A percentile compares a stretch with the other conserved stretches of the same genome.
phyloP scores from a whole-genome alignment of 2,329 filamentous ascomycete species.

The Fusarium sp. region DNA sequence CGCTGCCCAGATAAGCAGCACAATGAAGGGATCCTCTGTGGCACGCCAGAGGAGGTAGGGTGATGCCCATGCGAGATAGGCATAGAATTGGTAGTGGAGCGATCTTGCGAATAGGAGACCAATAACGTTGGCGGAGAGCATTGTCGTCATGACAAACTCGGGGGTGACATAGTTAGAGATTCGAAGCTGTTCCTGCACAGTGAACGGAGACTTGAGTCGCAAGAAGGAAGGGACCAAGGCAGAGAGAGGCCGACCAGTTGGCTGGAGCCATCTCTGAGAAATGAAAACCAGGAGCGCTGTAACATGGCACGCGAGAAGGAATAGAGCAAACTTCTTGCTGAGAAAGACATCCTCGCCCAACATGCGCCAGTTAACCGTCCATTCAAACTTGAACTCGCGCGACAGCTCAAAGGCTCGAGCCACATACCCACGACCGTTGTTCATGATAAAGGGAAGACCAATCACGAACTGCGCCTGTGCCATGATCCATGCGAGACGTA shows the following conservation, averaged over 20 bases:
- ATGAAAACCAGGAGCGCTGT: conserved; percentile 75
- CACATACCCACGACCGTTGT: conserved; percentile 77
- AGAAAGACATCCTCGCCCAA: conserved; percentile 86
- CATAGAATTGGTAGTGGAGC: conserved; percentile 95
- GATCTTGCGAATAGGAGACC: conserved; percentile 88
- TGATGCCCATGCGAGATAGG: conserved; percentile 89
- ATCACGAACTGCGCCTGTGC: conserved; percentile 78
- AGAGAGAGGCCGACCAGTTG: conserved; percentile 68
- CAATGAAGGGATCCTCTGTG: conserved; percentile 72
- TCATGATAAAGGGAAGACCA: conserved; percentile 73
- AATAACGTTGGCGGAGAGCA: conserved; percentile 80
- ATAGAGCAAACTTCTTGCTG: conserved; percentile 72
- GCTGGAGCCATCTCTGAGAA: conserved; percentile 76
- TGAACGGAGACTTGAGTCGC: conserved; percentile 58
- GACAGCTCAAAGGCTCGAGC: conserved; percentile 90
- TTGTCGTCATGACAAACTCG: conserved; percentile 78
- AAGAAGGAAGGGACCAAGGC: conserved; percentile 62
- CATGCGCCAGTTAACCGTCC: conserved; percentile 99
- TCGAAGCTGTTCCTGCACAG: conserved; percentile 63
- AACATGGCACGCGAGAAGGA: conserved; percentile 73
- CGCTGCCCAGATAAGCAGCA: conserved; percentile 76
- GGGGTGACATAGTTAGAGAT: conserved; percentile 71
- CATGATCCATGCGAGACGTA: conserved; percentile 78
- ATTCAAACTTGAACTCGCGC: conserved; percentile 92
- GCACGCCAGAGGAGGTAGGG: conserved; percentile 88